Evolutionary conservation across 2,329 filamentous ascomycete genomes (phyloP).

Genomic region (Ophiosphaerella herpotricha): DNA sequence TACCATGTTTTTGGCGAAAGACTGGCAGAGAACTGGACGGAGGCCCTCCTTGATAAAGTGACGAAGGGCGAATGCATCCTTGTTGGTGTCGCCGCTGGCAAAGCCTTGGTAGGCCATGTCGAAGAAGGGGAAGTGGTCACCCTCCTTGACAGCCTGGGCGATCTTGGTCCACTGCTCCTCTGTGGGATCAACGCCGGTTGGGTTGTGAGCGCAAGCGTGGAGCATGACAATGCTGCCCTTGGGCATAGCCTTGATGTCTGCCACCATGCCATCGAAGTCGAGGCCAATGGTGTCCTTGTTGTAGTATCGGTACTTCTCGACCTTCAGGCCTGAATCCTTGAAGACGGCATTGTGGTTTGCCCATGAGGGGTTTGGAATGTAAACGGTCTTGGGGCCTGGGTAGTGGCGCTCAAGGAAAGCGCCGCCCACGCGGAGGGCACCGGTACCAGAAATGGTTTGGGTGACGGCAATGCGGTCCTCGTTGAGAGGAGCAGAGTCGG

Average conservation of each 20-base stretch:
- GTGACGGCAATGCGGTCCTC: constrained; percentile 84
- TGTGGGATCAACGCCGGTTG: constrained; percentile 93
- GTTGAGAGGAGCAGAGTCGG: constrained; percentile 74
- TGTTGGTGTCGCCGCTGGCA: constrained; percentile 86
- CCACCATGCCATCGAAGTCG: constrained; percentile 92
- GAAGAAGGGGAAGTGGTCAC: constrained; percentile 93
- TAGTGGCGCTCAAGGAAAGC: constrained; percentile 93
- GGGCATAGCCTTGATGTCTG: constrained; percentile 86
- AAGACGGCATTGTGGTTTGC: constrained; percentile 98
- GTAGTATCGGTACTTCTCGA: constrained; percentile 98
- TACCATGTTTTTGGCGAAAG: constrained; percentile 99
- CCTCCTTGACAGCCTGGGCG: constrained; percentile 80
- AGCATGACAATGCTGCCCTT: constrained; percentile 88
- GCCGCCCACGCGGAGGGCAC: constrained; percentile 90
- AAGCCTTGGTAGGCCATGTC: constrained; percentile 99
- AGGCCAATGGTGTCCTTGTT: constrained; percentile 98
- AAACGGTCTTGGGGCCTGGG: constrained; percentile 90
- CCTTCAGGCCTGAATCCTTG: constrained; percentile 85
- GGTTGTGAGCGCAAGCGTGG: constrained; percentile 98
- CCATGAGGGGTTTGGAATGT: constrained; percentile 95
- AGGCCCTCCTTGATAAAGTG: constrained; percentile 94
- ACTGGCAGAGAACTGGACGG: constrained; percentile 85
- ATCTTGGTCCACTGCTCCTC: constrained; percentile 92
- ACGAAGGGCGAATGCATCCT: constrained; percentile 90
- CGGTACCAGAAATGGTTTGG: constrained; percentile 97